Evolutionary conservation across 371 early-diverging fungal species (phyloP).

Genomic region (Thermomucor indicae-seudaticae): DNA sequence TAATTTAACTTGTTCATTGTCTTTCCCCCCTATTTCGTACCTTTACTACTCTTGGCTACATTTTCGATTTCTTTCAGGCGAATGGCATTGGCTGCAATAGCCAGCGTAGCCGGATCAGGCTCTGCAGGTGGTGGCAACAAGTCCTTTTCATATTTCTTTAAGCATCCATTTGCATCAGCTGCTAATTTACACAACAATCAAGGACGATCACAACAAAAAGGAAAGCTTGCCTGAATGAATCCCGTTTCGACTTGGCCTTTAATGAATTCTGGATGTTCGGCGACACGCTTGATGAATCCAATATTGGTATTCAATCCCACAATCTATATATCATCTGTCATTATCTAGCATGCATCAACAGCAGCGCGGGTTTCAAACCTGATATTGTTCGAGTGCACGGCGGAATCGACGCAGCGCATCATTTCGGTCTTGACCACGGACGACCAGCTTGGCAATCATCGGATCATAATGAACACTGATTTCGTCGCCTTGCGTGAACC

Average conservation of each 20-base stretch:
- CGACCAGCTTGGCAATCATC: slow-evolving; percentile 97
- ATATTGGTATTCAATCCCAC: slow-evolving; percentile 93
- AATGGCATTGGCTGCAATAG: slow-evolving; percentile 70
- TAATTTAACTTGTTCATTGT: no score
- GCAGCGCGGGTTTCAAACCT: slow-evolving; percentile 26
- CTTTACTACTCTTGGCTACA: slow-evolving; percentile 20
- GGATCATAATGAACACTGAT: slow-evolving; percentile 95
- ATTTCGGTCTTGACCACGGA: slow-evolving; percentile 79
- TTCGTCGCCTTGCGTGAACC: slow-evolving; percentile 87
- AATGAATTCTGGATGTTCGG: slow-evolving; percentile 80
- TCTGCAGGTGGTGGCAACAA: slow-evolving; percentile 56
- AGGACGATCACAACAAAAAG: no score
- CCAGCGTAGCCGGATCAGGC: slow-evolving; percentile 56
- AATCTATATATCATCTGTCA: slow-evolving; percentile 35
- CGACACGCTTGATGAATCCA: slow-evolving; percentile 78
- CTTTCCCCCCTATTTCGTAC: slow-evolving; percentile 7
- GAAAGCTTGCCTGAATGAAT: slow-evolving; percentile 66
- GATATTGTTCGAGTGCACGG: slow-evolving; percentile 78
- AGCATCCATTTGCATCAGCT: neutral
- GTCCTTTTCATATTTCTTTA: slow-evolving; percentile 61
- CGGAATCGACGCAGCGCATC: slow-evolving; percentile 80
- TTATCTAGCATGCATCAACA: neutral
- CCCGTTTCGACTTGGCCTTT: slow-evolving; percentile 92
- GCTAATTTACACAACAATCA: no score
- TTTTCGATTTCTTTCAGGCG: slow-evolving; percentile 47